Conservation (phyloP, 1,284 basidiomycete genomes). For the Tetrapyrgos nigripes region DNA sequence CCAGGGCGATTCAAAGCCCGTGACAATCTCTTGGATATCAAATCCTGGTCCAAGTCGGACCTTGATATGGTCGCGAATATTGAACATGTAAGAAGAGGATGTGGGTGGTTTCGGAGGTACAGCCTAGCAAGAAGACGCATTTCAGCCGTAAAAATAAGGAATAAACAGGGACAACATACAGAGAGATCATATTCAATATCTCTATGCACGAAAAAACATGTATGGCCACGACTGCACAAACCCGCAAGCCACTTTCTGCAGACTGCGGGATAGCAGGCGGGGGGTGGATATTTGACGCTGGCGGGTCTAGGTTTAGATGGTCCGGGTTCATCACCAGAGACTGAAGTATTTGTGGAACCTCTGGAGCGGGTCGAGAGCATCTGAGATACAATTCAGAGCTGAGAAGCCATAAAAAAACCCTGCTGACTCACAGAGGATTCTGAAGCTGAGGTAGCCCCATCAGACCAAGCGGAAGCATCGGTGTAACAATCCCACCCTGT, state of each 20-base stretch:
- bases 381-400: not conserved
- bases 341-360: not conserved
- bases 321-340: not conserved
- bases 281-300: not conserved
- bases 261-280: conserved; percentile 17
- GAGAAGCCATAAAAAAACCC: not conserved
- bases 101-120: not conserved
- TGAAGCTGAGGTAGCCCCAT: not conserved
- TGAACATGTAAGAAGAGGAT: conserved; percentile 9
- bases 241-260: conserved; percentile 25
- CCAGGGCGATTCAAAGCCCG: conserved; percentile 56
- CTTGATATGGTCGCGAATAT: conserved; percentile 47
- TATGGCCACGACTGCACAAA: conserved; percentile 24
- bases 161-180: no score
- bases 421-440: conserved; percentile 3
- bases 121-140: no score
- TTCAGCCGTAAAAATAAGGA: no score
- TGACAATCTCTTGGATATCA: conserved; percentile 44
- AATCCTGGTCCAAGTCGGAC: conserved; percentile 49
- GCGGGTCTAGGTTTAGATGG: not conserved
- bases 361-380: not conserved
- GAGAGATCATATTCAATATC: conserved; percentile 42
- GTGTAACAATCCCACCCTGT: conserved; percentile 3
- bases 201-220: conserved; percentile 36
- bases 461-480: conserved; percentile 3